phyloP scores from a whole-genome alignment of 495 filamentous ascomycete genomes.

The Penicillium mononematosum region DNA sequence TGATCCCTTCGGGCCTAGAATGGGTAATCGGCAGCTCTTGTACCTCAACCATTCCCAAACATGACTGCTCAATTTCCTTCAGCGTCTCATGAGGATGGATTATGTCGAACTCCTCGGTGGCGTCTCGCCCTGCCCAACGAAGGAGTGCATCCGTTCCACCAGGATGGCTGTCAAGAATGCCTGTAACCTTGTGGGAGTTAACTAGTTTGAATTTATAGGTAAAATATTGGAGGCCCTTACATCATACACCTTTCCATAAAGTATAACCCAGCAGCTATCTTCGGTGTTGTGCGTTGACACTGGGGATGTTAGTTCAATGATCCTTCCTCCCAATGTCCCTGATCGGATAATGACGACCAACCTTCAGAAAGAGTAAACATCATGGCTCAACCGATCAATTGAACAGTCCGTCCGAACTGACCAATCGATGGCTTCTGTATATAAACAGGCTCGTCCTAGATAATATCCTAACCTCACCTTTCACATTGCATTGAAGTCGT shows the following conservation, averaged over 20 bases:
- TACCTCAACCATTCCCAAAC: neutral
- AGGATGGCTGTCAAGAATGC: conserved; percentile 61
- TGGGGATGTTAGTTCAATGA: neutral
- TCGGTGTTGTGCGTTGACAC: conserved; percentile 7
- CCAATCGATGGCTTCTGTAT: too few species aligned
- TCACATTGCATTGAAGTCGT: too few species aligned
- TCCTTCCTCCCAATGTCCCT: too few species aligned
- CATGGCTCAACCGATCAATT: too few species aligned
- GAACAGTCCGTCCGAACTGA: too few species aligned
- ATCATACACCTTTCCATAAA: conserved; percentile 12
- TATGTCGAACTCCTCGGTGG: conserved; percentile 1
- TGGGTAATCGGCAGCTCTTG: neutral
- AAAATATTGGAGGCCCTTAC: too few species aligned
- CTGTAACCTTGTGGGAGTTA: conserved; percentile 10
- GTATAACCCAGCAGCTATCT: conserved; percentile 13
- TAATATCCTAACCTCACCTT: too few species aligned
- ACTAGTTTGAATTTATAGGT: neutral
- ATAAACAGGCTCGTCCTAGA: too few species aligned
- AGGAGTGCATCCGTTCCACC: conserved; percentile 53
- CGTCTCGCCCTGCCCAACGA: conserved; percentile 79
- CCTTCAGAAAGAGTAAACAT: too few species aligned
- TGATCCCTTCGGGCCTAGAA: too few species aligned
- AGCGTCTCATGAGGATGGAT: neutral
- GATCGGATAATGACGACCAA: too few species aligned
- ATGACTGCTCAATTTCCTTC: neutral